A percentile compares a stretch with the other conserved stretches of the same genome.
Conservation (phyloP, 768 basidiomycete genomes). For the Agaricus subrufescens region DNA sequence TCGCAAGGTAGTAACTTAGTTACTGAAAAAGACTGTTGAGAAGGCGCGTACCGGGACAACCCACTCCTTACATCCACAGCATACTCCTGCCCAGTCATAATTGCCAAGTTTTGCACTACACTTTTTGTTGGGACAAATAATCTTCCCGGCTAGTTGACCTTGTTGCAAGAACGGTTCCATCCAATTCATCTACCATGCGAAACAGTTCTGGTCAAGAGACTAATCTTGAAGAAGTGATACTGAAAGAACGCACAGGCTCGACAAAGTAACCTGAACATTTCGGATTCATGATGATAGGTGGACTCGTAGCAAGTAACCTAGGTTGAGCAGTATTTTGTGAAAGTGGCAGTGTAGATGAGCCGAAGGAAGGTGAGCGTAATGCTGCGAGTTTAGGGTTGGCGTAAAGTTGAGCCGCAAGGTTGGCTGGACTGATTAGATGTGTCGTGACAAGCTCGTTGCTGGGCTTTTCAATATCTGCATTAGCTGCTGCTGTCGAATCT, state of each 20-base stretch:
- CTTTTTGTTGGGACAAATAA: constrained; percentile 87
- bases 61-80: constrained; percentile 91
- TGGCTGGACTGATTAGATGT: constrained; percentile 30
- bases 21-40: background rate
- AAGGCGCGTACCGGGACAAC: constrained; percentile 70
- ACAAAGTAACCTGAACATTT: constrained; percentile 97
- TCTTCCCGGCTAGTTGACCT: constrained; percentile 85
- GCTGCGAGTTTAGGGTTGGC: constrained; percentile 40
- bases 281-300: constrained; percentile 69
- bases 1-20: background rate
- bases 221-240: background rate
- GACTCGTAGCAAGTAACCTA: constrained; percentile 36
- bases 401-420: constrained; percentile 37
- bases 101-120: constrained; percentile 91
- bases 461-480: background rate
- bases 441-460: constrained; percentile 18
- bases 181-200: constrained; percentile 75
- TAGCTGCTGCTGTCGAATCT: constrained; percentile 1
- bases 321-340: constrained; percentile 9
- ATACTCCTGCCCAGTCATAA: constrained; percentile 94
- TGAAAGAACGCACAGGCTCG: constrained; percentile 68
- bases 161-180: constrained; percentile 79
- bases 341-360: background rate
- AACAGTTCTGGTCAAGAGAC: background rate
- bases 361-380: constrained; percentile 22